phyloP scores from a whole-genome alignment of 2,329 filamentous ascomycete genomes.

The Colletotrichum orbiculare region DNA sequence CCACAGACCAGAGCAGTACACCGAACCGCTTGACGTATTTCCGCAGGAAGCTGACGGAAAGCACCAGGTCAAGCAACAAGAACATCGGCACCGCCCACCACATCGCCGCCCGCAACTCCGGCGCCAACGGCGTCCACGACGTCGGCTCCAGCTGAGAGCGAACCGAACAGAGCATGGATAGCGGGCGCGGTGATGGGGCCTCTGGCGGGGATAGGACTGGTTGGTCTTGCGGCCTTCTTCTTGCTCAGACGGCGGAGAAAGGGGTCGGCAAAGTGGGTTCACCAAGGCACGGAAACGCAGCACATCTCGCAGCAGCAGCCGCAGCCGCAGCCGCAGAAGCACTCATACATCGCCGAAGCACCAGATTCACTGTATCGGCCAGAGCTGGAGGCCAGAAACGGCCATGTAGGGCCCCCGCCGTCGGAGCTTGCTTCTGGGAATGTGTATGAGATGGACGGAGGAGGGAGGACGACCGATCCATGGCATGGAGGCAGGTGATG shows the following conservation, averaged over 20 bases:
- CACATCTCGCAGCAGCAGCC: background rate
- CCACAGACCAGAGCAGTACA: background rate
- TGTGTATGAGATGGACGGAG: background rate
- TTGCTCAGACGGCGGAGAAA: slow-evolving; percentile 10
- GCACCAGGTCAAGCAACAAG: background rate
- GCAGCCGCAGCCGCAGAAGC: background rate
- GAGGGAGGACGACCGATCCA: background rate
- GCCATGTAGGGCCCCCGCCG: background rate
- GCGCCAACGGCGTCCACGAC: background rate
- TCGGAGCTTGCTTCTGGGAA: background rate
- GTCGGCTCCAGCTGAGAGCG: background rate
- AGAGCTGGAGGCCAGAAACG: no score
- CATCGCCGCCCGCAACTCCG: background rate
- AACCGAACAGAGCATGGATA: slow-evolving; percentile 12
- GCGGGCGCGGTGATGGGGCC: slow-evolving; percentile 9
- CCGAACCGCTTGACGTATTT: background rate
- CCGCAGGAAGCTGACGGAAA: background rate
- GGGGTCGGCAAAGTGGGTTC: background rate
- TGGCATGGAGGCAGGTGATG: background rate
- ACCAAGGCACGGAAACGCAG: background rate
- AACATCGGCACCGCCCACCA: background rate
- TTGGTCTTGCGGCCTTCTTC: background rate
- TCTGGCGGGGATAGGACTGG: background rate
- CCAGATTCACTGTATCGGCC: background rate
- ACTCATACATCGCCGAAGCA: background rate